Conservation (phyloP, 108 stramenopile species). For the Nitzschia inconspicua region DNA sequence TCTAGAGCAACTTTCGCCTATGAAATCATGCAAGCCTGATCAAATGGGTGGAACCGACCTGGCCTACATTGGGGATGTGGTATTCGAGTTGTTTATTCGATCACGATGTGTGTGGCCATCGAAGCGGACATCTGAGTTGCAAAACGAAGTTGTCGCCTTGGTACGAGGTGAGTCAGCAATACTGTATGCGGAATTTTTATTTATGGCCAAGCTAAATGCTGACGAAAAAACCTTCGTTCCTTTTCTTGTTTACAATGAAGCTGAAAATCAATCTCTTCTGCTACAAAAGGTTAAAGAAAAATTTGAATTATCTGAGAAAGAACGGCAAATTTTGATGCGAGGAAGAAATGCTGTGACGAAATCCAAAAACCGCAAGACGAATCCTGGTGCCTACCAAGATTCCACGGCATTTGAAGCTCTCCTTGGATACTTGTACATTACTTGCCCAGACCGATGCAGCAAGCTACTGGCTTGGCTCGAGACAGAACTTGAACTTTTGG, state of each 20-base stretch:
- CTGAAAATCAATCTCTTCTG: conserved; percentile 73
- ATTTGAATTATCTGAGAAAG: conserved; percentile 53
- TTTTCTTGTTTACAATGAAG: conserved; percentile 25
- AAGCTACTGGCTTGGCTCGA: conserved; percentile 59
- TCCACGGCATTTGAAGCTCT: conserved; percentile 84
- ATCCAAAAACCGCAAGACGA: conserved; percentile 33
- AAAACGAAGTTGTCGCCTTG: conserved; percentile 56
- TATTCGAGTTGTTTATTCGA: conserved; percentile 78
- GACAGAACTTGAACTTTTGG: no score
- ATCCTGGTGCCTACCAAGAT: conserved; percentile 74
- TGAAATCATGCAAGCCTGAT: conserved; percentile 29
- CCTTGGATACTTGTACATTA: conserved; percentile 76
- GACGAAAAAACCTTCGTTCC: not conserved
- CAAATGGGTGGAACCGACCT: conserved; percentile 80
- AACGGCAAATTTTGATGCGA: conserved; percentile 57
- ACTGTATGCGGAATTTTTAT: not conserved
- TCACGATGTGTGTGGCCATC: conserved; percentile 78
- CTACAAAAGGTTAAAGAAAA: conserved; percentile 45
- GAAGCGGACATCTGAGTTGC: conserved; percentile 67
- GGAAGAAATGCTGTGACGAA: conserved; percentile 71
- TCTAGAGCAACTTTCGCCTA: conserved; percentile 20
- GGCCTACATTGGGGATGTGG: conserved; percentile 83
- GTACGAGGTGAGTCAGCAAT: conserved; percentile 66
- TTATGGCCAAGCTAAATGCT: not conserved
- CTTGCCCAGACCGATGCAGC: conserved; percentile 49